These are phyloP conservation scores for Hypoxylon lenormandii DNA, from an alignment of 495 filamentous ascomycete species.

Conservation along the genomic window DNA sequence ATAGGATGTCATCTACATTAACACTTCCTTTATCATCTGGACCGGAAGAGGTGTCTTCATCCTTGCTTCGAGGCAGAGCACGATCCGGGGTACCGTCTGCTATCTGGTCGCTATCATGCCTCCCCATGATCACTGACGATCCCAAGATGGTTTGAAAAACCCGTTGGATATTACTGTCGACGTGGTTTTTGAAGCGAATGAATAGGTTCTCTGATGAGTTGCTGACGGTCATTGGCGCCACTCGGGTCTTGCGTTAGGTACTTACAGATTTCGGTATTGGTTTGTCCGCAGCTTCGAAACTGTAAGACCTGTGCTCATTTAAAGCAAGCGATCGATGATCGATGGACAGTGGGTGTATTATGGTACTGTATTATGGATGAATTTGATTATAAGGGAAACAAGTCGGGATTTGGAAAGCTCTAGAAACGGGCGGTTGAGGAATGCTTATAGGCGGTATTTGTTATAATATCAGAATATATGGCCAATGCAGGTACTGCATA, in stretches of 20 bases:
- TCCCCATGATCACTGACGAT: conserved; percentile 1
- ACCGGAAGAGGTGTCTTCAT: background rate
- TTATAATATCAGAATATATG: background rate
- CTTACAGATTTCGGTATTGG: too few species aligned
- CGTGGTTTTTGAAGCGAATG: conserved; percentile 59
- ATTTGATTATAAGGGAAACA: background rate
- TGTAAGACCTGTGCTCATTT: background rate
- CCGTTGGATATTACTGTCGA: conserved; percentile 54
- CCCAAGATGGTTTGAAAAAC: conserved; percentile 53
- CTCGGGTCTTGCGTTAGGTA: background rate
- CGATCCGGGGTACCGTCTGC: background rate
- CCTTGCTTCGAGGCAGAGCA: background rate
- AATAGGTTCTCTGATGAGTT: conserved; percentile 54
- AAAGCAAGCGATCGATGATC: too few species aligned
- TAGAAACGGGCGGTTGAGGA: conserved; percentile 9
- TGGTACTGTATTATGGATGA: background rate
- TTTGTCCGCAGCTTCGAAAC: too few species aligned
- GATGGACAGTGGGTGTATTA: too few species aligned
- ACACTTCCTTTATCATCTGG: background rate
- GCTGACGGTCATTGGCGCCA: conserved; percentile 31
- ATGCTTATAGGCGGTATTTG: background rate
- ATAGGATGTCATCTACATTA: conserved; percentile 23
- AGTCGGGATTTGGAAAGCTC: conserved; percentile 19
- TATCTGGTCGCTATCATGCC: conserved; percentile 1
- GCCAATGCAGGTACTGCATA: too few species aligned